phyloP scores from a whole-genome alignment of 2,329 filamentous ascomycete species.

The Fusarium sambucinum region DNA sequence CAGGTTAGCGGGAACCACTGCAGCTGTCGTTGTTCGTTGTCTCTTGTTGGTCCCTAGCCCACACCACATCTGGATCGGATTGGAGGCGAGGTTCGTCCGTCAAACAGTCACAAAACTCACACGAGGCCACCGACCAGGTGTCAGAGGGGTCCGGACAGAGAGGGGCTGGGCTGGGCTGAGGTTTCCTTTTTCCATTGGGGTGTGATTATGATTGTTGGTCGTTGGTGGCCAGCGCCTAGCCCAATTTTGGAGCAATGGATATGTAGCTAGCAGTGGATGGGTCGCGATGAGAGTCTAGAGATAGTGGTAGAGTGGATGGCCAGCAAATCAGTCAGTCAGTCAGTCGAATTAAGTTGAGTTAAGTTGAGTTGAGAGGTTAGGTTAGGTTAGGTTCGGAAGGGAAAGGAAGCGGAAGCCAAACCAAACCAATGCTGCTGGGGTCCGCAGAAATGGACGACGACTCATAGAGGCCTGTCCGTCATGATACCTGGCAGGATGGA shows the following conservation, averaged over 20 bases:
- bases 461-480: constrained; percentile 31
- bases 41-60: constrained; percentile 19
- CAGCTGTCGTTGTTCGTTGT: constrained; percentile 23
- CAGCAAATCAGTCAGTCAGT: constrained; percentile 15
- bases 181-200: constrained; percentile 25
- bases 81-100: constrained; percentile 39
- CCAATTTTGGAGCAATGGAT: constrained; percentile 41
- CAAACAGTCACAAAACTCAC: constrained; percentile 36
- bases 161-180: constrained; percentile 44
- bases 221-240: constrained; percentile 45
- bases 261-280: constrained; percentile 47
- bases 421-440: constrained; percentile 24
- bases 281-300: constrained; percentile 34
- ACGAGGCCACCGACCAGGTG: constrained; percentile 39
- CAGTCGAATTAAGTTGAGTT: background rate
- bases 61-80: constrained; percentile 25
- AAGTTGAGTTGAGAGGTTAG: background rate
- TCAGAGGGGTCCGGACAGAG: constrained; percentile 26
- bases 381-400: constrained; percentile 33
- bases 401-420: constrained; percentile 39
- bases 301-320: constrained; percentile 24
- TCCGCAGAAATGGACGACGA: constrained; percentile 38
- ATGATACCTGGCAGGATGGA: constrained; percentile 25
- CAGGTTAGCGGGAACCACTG: constrained; percentile 38
- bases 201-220: constrained; percentile 43